These are phyloP conservation scores for Hawksworthiomyces lignivorus DNA, from an alignment of 2,329 filamentous ascomycete species.

Conservation along the genomic window DNA sequence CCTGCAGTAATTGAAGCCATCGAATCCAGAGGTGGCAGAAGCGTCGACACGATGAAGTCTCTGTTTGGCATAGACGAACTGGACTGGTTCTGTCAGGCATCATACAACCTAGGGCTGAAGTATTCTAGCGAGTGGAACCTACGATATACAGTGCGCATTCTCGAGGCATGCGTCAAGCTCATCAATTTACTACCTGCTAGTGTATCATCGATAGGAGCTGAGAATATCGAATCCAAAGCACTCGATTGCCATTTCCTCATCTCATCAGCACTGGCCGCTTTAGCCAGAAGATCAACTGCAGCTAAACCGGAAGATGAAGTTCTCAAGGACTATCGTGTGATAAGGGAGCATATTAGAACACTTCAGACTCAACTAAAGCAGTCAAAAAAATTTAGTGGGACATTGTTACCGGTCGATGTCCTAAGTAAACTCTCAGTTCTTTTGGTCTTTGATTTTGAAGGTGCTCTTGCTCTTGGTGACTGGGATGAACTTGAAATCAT, in stretches of 20 bases:
- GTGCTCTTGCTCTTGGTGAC: slow-evolving; percentile 54
- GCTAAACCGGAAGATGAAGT: slow-evolving; percentile 42
- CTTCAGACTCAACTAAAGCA: slow-evolving; percentile 45
- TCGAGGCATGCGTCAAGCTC: slow-evolving; percentile 45
- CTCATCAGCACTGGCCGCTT: slow-evolving; percentile 40
- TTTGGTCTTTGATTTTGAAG: slow-evolving; percentile 73
- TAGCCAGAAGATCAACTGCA: slow-evolving; percentile 34
- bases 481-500: slow-evolving; percentile 60
- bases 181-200: slow-evolving; percentile 41
- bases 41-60: slow-evolving; percentile 30
- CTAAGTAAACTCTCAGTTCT: slow-evolving; percentile 56
- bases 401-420: slow-evolving; percentile 49
- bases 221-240: slow-evolving; percentile 46
- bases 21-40: slow-evolving; percentile 32
- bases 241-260: slow-evolving; percentile 67
- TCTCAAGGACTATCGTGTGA: slow-evolving; percentile 53
- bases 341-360: slow-evolving; percentile 50
- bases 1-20: slow-evolving; percentile 24
- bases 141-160: slow-evolving; percentile 46
- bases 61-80: slow-evolving; percentile 60
- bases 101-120: slow-evolving; percentile 69
- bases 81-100: slow-evolving; percentile 76
- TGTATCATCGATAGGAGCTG: no score
- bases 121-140: slow-evolving; percentile 49
- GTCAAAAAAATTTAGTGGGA: no score